Evolutionary conservation across 2,329 filamentous ascomycete species (phyloP).

Genomic region (Mollisia scopiformis): DNA sequence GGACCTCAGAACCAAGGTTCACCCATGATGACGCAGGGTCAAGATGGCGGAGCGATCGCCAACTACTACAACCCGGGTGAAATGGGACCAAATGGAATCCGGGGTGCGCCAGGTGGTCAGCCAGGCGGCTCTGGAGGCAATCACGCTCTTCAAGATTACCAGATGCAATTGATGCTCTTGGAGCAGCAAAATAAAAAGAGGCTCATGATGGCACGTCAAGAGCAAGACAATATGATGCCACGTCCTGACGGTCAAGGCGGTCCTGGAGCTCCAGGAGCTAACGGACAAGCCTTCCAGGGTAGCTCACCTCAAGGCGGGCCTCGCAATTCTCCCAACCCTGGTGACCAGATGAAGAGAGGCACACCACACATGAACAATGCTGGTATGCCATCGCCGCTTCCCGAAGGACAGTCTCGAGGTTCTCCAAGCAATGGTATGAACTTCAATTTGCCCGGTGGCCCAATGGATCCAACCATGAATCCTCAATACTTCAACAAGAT

Average conservation of each 20-base stretch:
- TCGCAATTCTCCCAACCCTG: slow-evolving; percentile 75
- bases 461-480: slow-evolving; percentile 64
- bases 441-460: slow-evolving; percentile 58
- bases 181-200: slow-evolving; percentile 89
- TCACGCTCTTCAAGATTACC: slow-evolving; percentile 83
- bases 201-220: slow-evolving; percentile 79
- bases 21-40: slow-evolving; percentile 74
- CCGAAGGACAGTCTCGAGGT: slow-evolving; percentile 67
- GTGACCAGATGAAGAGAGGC: slow-evolving; percentile 78
- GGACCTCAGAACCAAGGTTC: slow-evolving; percentile 79
- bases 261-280: slow-evolving; percentile 56
- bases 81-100: slow-evolving; percentile 59
- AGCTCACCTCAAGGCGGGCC: slow-evolving; percentile 66
- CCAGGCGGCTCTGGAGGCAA: slow-evolving; percentile 49
- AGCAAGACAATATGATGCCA: slow-evolving; percentile 68
- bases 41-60: slow-evolving; percentile 61
- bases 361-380: slow-evolving; percentile 73
- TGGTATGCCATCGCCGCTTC: slow-evolving; percentile 71
- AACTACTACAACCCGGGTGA: slow-evolving; percentile 67
- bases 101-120: slow-evolving; percentile 46
- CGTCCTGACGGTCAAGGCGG: slow-evolving; percentile 53
- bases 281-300: slow-evolving; percentile 66
- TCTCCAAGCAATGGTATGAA: slow-evolving; percentile 66
- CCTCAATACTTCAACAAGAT: slow-evolving; percentile 62
- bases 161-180: slow-evolving; percentile 86